Evolutionary conservation across 2,329 filamentous ascomycete genomes (phyloP).

Genomic region (Cordyceps fumosorosea): DNA sequence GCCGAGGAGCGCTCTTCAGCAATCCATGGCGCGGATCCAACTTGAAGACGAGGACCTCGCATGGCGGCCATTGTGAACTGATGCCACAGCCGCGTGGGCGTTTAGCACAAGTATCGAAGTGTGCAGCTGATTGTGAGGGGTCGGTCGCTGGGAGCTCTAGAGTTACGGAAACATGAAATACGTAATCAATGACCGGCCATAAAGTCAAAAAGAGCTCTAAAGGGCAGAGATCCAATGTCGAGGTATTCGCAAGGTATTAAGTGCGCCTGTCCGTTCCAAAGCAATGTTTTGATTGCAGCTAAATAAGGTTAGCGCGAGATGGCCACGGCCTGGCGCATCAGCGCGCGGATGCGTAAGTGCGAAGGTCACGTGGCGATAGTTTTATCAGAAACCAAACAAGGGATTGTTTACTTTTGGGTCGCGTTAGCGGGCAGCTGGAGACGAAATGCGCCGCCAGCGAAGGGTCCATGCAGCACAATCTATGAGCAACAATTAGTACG

Average conservation of each 20-base stretch:
- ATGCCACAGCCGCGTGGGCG: conserved; percentile 10
- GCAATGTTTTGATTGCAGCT: conserved; percentile 35
- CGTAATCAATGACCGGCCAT: background rate
- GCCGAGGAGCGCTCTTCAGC: conserved; percentile 75
- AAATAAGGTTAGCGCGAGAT: conserved; percentile 27
- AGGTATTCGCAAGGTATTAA: conserved; percentile 1
- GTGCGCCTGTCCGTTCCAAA: conserved; percentile 19
- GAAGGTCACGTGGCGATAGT: conserved; percentile 31
- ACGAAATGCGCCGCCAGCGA: conserved; percentile 11
- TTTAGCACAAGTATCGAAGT: background rate
- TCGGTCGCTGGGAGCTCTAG: background rate
- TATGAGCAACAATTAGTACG: background rate
- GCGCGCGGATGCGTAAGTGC: conserved; percentile 17
- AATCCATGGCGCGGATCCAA: conserved; percentile 83
- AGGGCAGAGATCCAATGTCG: background rate
- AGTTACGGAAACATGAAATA: background rate
- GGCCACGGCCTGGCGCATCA: conserved; percentile 9
- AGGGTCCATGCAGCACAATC: background rate
- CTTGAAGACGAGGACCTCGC: conserved; percentile 55
- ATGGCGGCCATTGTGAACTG: conserved; percentile 34
- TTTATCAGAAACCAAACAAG: conserved; percentile 32
- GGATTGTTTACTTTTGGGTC: conserved; percentile 36
- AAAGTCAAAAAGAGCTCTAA: background rate
- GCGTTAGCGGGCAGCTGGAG: conserved; percentile 20
- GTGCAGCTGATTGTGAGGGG: background rate